These are phyloP conservation scores for Scheffersomyces spartinae DNA, from an alignment of 805 yeast species.

Conservation along the genomic window DNA sequence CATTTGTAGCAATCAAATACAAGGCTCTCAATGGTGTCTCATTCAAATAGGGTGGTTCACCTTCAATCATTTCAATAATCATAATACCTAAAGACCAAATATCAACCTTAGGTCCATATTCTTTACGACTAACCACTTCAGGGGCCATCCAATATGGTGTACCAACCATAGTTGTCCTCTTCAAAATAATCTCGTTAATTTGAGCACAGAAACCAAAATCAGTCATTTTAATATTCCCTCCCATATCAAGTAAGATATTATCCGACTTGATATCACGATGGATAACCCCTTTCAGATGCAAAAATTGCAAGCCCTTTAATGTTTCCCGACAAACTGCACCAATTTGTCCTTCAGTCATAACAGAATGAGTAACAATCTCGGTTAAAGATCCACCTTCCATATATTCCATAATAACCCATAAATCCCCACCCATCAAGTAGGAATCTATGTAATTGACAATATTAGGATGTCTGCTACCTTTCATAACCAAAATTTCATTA, in stretches of 20 bases:
- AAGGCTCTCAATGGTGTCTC: conserved; percentile 93
- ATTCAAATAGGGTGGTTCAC: conserved; percentile 95
- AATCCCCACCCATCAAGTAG: conserved; percentile 59
- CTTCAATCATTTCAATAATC: conserved; percentile 98
- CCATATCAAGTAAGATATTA: conserved; percentile 70
- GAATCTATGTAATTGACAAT: conserved; percentile 92
- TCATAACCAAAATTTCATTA: conserved; percentile 93
- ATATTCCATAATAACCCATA: conserved; percentile 98
- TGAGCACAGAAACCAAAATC: conserved; percentile 98
- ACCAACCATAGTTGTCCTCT: conserved; percentile 97
- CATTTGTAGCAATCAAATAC: conserved; percentile 90
- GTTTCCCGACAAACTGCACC: conserved; percentile 94
- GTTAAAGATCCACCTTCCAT: conserved; percentile 98
- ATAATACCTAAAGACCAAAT: conserved; percentile 97
- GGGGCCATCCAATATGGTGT: conserved; percentile 99
- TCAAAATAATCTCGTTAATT: conserved; percentile 64
- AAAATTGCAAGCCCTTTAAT: conserved; percentile 69
- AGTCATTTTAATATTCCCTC: conserved; percentile 86
- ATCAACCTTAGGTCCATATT: conserved; percentile 94
- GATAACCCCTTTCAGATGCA: conserved; percentile 86
- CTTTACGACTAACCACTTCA: conserved; percentile 89
- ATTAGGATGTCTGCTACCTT: conserved; percentile 77
- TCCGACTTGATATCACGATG: conserved; percentile 96
- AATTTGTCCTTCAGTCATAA: conserved; percentile 88
- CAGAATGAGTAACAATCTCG: conserved; percentile 84